Evolutionary conservation across 305 asterid species (phyloP), one percentile per base, ranked within the genome.

Genomic region (Euphrasia arctica): DNA sequence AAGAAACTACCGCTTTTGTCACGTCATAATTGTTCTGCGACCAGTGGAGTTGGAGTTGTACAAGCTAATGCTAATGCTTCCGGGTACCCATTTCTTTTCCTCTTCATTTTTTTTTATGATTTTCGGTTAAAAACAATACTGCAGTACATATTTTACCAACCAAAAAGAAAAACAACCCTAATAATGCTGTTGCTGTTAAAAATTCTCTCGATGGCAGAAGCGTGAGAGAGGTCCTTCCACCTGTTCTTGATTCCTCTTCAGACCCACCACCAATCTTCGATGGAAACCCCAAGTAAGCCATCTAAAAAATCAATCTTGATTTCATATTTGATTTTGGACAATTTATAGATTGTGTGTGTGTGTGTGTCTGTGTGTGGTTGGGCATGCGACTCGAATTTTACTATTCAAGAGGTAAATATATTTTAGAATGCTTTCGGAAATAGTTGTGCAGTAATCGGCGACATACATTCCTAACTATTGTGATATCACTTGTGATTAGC

Each of bases 241-340:
- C 95, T 42, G 79, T 74, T 70, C 93, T 90, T 62, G 93, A 83
- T 83, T 83, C 95, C 70, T 78, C 93, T 70, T 90, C 96, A 64
- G 85, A 81, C 56, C 88, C 95, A 52, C 95, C 96, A 18, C 51
- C 88, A 58, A 77, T 90, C 67, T 90, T 90, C 69, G 95, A 90
- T 77, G 97, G 96, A 79, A 83, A 76, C 4, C 79, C 97, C 70
- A 90, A 82, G 96, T 86, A 73, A 81, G 86, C 58, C 45, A 5
- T 71, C 22, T 18, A 18, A 18, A 18, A 18, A 18, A 18, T 18
- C 22, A 18, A 18, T 18, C 22, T 18, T 18, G 22, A 36, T 4
- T 69, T 28, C 41, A 12, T n/a, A 4, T 18, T 18, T 18, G 22
- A 18, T 18, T 18, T 18, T 18, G 22, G 22, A 18, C 22, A 18